Conservation (phyloP, 2,329 filamentous ascomycete genomes). For the Hawksworthiomyces lignivorus region DNA sequence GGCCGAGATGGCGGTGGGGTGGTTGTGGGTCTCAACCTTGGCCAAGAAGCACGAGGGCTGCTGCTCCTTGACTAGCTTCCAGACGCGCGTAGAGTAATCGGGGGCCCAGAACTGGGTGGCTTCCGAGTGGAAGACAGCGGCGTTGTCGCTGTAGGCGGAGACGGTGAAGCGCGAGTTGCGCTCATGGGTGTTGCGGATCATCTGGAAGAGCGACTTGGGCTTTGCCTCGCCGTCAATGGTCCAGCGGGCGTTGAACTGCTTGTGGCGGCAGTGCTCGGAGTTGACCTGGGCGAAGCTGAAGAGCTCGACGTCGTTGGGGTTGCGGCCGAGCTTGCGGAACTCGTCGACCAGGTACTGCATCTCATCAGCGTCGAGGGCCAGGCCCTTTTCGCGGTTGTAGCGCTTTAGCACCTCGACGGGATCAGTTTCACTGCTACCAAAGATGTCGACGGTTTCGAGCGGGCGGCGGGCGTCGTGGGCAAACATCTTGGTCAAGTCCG, state of each 20-base stretch:
- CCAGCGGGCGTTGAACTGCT: constrained; percentile 96
- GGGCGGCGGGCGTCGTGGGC: constrained; percentile 54
- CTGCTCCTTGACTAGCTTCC: constrained; percentile 77
- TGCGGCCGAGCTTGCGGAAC: constrained; percentile 58
- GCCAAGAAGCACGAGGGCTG: constrained; percentile 66
- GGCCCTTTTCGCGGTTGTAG: constrained; percentile 75
- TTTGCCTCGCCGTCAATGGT: constrained; percentile 82
- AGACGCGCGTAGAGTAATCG: constrained; percentile 76
- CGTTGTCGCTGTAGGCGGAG: constrained; percentile 95
- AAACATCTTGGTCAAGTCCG: constrained; percentile 69
- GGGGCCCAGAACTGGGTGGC: constrained; percentile 77
- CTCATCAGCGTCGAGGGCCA: constrained; percentile 81
- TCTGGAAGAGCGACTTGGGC: constrained; percentile 76
- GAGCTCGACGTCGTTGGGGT: constrained; percentile 83
- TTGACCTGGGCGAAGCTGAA: constrained; percentile 99
- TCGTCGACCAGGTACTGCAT: constrained; percentile 91
- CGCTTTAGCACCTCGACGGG: constrained; percentile 68
- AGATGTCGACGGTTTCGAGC: constrained; percentile 69
- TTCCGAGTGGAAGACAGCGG: constrained; percentile 77
- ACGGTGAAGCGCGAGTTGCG: constrained; percentile 74
- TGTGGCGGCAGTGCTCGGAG: constrained; percentile 80
- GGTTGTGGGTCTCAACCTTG: constrained; percentile 98
- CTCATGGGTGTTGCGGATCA: constrained; percentile 95
- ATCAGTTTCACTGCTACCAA: constrained; percentile 44
- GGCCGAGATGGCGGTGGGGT: constrained; percentile 90